Percentiles rank a stretch among this genome's conserved stretches.
Evolutionary conservation across 2,329 filamentous ascomycete species (phyloP).

Genomic region (Hypoxylon sp.): DNA sequence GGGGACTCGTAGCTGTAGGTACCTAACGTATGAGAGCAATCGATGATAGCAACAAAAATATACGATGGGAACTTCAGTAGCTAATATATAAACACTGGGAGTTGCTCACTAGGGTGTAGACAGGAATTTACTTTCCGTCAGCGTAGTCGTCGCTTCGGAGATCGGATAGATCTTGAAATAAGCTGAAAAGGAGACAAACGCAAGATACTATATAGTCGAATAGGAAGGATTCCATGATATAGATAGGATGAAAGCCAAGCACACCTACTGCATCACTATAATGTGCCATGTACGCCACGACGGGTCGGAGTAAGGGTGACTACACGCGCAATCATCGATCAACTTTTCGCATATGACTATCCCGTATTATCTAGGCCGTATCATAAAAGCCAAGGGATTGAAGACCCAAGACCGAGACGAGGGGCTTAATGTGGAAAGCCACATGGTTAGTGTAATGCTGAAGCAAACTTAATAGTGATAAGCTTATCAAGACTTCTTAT

Average conservation of each 20-base stretch:
- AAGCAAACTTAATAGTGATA: conserved; percentile 34
- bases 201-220: not conserved
- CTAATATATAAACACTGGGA: conserved; percentile 16
- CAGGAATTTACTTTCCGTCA: conserved; percentile 2
- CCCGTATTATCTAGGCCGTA: conserved; percentile 7
- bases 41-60: not conserved
- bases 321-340: conserved; percentile 16
- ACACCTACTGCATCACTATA: conserved; percentile 8
- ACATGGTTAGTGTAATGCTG: conserved; percentile 32
- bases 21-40: not conserved
- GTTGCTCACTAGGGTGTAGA: not conserved
- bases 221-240: conserved; percentile 9
- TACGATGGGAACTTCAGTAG: not conserved
- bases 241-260: conserved; percentile 29
- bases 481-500: conserved; percentile 31
- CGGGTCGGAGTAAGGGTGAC: conserved; percentile 7
- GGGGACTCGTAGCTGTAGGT: conserved; percentile 3
- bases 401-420: conserved; percentile 25
- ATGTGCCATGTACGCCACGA: conserved; percentile 16
- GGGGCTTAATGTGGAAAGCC: conserved; percentile 29
- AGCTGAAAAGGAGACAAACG: conserved; percentile 2
- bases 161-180: conserved; percentile 8
- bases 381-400: conserved; percentile 4
- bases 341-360: conserved; percentile 15
- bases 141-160: conserved; percentile 1